Percentiles rank a stretch among this genome's conserved stretches.
Conservation (phyloP, 164 flowering plant species). For the Vitis amurensis region DNA sequence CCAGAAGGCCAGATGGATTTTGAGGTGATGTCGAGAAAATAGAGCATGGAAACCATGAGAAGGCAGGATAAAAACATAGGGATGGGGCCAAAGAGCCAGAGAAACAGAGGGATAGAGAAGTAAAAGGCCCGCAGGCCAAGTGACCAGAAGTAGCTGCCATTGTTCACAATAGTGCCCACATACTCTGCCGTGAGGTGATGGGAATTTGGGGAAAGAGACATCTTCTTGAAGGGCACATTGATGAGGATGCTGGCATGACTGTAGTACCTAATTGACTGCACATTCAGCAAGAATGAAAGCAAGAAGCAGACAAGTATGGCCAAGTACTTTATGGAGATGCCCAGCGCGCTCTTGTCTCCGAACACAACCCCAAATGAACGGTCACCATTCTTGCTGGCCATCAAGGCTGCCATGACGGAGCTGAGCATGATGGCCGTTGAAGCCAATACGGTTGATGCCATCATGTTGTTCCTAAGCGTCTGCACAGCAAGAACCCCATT, state of each 20-base stretch:
- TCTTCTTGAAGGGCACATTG: conserved; percentile 70
- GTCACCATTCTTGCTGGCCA: conserved; percentile 33
- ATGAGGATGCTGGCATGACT: conserved; percentile 88
- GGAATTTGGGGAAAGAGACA: conserved; percentile 19
- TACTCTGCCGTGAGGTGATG: conserved; percentile 45
- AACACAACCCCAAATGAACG: conserved; percentile 18
- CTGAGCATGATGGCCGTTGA: conserved; percentile 82
- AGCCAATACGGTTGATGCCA: conserved; percentile 89
- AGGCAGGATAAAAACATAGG: conserved; percentile 68
- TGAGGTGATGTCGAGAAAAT: too few species aligned
- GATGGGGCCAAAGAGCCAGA: conserved; percentile 92
- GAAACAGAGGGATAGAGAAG: conserved; percentile 77
- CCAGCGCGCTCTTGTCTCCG: conserved; percentile 53
- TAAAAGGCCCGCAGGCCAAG: conserved; percentile 77
- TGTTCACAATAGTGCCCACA: conserved; percentile 54
- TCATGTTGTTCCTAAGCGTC: conserved; percentile 84
- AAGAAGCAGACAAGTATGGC: conserved; percentile 66
- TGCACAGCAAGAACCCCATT: conserved; percentile 86
- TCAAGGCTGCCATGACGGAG: conserved; percentile 70
- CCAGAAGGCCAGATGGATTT: too few species aligned
- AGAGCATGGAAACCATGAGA: conserved; percentile 39
- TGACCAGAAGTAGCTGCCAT: conserved; percentile 86
- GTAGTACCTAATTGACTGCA: conserved; percentile 85
- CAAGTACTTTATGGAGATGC: conserved; percentile 69
- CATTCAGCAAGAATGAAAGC: conserved; percentile 65